A percentile compares a stretch with the other conserved stretches of the same genome.
Evolutionary conservation across 371 early-diverging fungal genomes (phyloP).

Genomic region (Mycotypha africana): DNA sequence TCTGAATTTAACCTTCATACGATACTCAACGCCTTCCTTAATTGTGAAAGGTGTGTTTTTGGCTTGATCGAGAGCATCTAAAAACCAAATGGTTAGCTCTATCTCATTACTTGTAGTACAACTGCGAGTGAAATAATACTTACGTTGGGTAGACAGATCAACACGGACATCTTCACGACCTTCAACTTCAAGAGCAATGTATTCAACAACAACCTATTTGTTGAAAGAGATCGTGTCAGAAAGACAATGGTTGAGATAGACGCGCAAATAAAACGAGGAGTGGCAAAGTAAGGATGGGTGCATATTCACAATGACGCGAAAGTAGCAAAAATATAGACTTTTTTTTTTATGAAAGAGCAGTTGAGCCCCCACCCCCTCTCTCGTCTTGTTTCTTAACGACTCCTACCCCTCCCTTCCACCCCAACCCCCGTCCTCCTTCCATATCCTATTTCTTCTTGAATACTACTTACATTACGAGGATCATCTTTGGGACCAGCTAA

Average conservation of each 20-base stretch:
- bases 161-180: slow-evolving; percentile 82
- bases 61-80: slow-evolving; percentile 54
- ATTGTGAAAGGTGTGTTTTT: slow-evolving; percentile 76
- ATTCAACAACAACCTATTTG: slow-evolving; percentile 62
- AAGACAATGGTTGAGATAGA: too few species aligned
- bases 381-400: slow-evolving; percentile 12
- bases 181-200: slow-evolving; percentile 78
- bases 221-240: not conserved
- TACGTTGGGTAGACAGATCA: slow-evolving; percentile 63
- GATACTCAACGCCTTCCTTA: slow-evolving; percentile 94
- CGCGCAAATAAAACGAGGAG: too few species aligned
- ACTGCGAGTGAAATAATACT: not conserved
- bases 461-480: slow-evolving; percentile 61
- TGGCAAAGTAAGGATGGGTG: not conserved
- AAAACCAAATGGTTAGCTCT: too few species aligned
- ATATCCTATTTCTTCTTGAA: slow-evolving; percentile 4
- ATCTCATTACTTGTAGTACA: too few species aligned
- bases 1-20: slow-evolving; percentile 90
- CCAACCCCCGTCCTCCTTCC: not conserved
- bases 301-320: not conserved
- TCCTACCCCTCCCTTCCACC: not conserved
- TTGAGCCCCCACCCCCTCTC: not conserved
- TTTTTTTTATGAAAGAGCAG: not conserved
- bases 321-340: not conserved
- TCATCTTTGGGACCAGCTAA: slow-evolving; percentile 52